Evolutionary conservation across 805 yeast species (phyloP), one percentile per base, ranked within the genome.

Genomic region (Spathaspora gorwiae): DNA sequence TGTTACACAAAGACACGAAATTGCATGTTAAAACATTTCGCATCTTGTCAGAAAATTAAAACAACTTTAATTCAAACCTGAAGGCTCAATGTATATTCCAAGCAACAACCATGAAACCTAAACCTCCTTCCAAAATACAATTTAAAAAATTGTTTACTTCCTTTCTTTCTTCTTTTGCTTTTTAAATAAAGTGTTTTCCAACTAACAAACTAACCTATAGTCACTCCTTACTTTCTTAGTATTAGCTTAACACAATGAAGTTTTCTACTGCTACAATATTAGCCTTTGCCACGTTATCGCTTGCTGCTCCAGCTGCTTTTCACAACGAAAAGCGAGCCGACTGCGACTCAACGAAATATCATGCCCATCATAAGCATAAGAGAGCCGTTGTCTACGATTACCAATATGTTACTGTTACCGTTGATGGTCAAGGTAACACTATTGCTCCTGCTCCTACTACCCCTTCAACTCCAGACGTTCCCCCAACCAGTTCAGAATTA

Each of bases 341-440:
- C 48, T 73, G 76, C 51, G 60, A 71, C 57, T 65, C 75, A 46
- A 66, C 72, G 57, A 63, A 60, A 44, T 62, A 64, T 58, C 87
- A 81, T 68, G 73, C 73, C 47, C 85, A 83, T 69, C 83, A 76
- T 68, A 78, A 68, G 61, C 83, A 75, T 65, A 80, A 72, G 65
- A 76, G 80, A 70, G 83, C 78, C 39, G 76, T 74, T 51, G 84
- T 67, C 46, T 60, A 70, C 59, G 66, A 72, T 52, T 64, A 68
- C 52, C 65, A 65, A 45, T 64, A 67, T 50, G 70, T 69, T 43
- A 69, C 74, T 33, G 72, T 73, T 44, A 64, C 75, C 47, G 73
- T 72, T 45, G 70, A 73, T 50, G 72, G 68, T 36, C 48, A 63
- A 37, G 79, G 78, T 49, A 66, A 65, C 13, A 68, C 68, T 26